These are phyloP conservation scores for Sarocladium strictum DNA, from an alignment of 2,329 filamentous ascomycete species.

Conservation along the genomic window DNA sequence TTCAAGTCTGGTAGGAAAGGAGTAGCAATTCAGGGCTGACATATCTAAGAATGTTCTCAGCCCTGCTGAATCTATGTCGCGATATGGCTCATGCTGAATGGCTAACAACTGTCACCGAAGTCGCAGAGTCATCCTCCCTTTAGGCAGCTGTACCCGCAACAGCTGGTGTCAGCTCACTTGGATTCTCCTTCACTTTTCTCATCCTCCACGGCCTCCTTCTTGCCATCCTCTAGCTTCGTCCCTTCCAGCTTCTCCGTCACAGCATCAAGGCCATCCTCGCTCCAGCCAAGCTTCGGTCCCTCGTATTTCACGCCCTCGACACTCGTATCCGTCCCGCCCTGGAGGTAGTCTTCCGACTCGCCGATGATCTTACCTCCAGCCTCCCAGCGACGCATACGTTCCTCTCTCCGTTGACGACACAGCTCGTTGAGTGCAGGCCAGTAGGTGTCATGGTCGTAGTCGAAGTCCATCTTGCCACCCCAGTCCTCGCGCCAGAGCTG, in stretches of 20 bases:
- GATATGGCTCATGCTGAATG: neutral
- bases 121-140: neutral
- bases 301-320: constrained; percentile 26
- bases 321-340: constrained; percentile 46
- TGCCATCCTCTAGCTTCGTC: constrained; percentile 17
- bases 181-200: neutral
- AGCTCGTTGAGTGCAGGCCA: constrained; percentile 80
- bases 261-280: constrained; percentile 14
- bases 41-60: no score
- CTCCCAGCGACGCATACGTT: constrained; percentile 66
- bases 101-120: neutral
- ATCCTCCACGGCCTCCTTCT: constrained; percentile 15
- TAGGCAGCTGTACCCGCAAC: constrained; percentile 1
- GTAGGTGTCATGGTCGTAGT: constrained; percentile 83
- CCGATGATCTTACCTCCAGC: constrained; percentile 75
- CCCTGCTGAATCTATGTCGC: no score
- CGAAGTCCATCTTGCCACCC: constrained; percentile 77
- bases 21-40: no score
- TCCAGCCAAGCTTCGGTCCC: constrained; percentile 9
- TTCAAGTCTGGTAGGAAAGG: no score
- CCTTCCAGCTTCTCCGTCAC: constrained; percentile 23
- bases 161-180: neutral
- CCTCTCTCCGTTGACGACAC: constrained; percentile 58
- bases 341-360: constrained; percentile 82
- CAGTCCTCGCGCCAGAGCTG: constrained; percentile 75